phyloP scores from a whole-genome alignment of 2,329 filamentous ascomycete species.

The Mariannaea elegans region DNA sequence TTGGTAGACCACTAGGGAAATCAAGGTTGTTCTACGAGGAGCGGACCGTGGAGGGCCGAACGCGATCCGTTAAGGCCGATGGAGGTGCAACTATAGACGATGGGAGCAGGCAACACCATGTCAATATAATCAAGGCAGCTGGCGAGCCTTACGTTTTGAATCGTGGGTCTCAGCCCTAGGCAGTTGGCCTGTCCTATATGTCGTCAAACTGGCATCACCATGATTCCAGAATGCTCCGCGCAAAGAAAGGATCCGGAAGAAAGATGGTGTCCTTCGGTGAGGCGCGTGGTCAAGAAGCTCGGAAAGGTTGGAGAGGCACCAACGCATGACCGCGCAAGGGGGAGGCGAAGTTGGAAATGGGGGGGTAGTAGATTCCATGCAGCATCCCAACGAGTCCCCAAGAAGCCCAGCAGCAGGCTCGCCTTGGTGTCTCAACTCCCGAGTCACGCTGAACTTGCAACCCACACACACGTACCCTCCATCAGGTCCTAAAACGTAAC shows the following conservation, averaged over 20 bases:
- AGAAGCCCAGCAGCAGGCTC: slow-evolving; percentile 35
- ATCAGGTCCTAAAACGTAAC: background rate
- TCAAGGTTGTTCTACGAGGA: slow-evolving; percentile 28
- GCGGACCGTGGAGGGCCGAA: slow-evolving; percentile 37
- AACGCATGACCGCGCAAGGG: slow-evolving; percentile 25
- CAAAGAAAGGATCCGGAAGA: slow-evolving; percentile 5
- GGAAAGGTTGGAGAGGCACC: slow-evolving; percentile 17
- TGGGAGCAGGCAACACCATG: slow-evolving; percentile 3
- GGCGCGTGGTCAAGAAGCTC: slow-evolving; percentile 36
- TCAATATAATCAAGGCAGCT: slow-evolving; percentile 4
- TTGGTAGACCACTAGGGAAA: slow-evolving; percentile 25
- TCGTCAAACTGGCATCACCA: background rate
- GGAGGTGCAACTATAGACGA: slow-evolving; percentile 6
- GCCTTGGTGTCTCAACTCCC: slow-evolving; percentile 48
- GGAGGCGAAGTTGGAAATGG: slow-evolving; percentile 25
- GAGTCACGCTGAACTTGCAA: slow-evolving; percentile 47
- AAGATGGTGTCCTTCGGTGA: slow-evolving; percentile 31
- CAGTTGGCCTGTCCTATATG: slow-evolving; percentile 7
- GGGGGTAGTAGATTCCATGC: slow-evolving; percentile 33
- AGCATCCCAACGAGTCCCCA: slow-evolving; percentile 39
- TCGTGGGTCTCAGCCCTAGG: slow-evolving; percentile 5
- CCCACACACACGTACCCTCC: slow-evolving; percentile 25
- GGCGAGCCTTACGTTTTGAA: slow-evolving; percentile 8
- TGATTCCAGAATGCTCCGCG: slow-evolving; percentile 16
- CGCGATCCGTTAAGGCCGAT: slow-evolving; percentile 34